These are phyloP conservation scores for Geranium brycei DNA, from an alignment of 345 rosid genomes.

Conservation along the genomic window DNA sequence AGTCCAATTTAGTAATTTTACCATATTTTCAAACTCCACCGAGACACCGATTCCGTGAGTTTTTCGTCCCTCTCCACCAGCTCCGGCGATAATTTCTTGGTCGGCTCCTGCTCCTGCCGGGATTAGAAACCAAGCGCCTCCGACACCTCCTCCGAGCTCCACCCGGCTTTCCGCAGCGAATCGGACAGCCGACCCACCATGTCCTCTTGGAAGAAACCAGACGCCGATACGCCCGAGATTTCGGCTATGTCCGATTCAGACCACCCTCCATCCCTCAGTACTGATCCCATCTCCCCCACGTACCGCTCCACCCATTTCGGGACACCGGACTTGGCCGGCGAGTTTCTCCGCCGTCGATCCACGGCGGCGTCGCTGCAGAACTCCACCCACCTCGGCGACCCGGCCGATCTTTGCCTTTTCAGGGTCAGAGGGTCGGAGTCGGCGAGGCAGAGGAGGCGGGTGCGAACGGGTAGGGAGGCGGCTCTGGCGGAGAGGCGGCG, in stretches of 20 bases:
- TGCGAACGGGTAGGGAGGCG: constrained; percentile 52
- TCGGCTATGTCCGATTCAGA: constrained; percentile 63
- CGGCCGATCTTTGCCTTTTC: constrained; percentile 41
- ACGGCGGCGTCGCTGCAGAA: constrained; percentile 91
- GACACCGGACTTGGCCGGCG: constrained; percentile 39
- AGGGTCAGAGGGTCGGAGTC: constrained; percentile 31
- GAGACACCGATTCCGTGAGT: constrained; percentile 45
- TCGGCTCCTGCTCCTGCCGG: constrained; percentile 68
- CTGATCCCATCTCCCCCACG: constrained; percentile 62
- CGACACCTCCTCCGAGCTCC: constrained; percentile 98
- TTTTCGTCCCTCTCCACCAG: constrained; percentile 59
- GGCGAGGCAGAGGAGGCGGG: constrained; percentile 57
- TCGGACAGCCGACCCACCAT: constrained; percentile 89
- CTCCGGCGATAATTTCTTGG: constrained; percentile 54
- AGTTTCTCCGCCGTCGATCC: constrained; percentile 63
- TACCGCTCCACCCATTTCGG: constrained; percentile 87
- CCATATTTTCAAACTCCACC: too few relatives aligned
- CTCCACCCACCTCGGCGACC: constrained; percentile 77
- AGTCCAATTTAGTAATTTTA: too few relatives aligned
- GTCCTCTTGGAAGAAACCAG: constrained; percentile 71
- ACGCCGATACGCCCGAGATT: constrained; percentile 64
- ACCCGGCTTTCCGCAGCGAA: constrained; percentile 76
- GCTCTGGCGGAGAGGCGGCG: constrained; percentile 95
- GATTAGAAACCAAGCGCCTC: constrained; percentile 77
- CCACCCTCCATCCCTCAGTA: constrained; percentile 85